phyloP scores from a whole-genome alignment of 306 rosid species.

The Quercus parvula region DNA sequence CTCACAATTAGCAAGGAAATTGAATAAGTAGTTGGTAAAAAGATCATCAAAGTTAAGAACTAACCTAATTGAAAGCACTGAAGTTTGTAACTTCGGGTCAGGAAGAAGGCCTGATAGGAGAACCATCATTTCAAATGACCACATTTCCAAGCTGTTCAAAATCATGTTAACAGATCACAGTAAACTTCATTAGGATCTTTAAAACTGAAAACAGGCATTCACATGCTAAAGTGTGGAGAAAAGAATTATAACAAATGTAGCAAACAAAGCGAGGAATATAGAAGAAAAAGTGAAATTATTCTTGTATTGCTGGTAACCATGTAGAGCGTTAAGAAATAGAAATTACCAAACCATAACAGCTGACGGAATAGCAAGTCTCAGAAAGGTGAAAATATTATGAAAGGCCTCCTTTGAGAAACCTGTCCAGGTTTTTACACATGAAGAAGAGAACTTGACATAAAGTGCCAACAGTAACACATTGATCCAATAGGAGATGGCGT shows the following conservation, averaged over 20 bases:
- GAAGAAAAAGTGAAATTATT: background rate
- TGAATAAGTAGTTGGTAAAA: background rate
- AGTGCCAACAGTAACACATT: constrained; percentile 40
- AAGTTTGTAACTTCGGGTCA: constrained; percentile 55
- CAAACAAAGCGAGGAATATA: background rate
- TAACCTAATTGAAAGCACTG: constrained; percentile 67
- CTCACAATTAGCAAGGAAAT: background rate
- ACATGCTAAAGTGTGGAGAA: background rate
- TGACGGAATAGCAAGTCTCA: constrained; percentile 75
- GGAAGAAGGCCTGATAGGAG: constrained; percentile 68
- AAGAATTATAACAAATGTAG: background rate
- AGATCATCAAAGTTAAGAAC: background rate
- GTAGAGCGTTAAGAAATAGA: background rate
- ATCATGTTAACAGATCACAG: background rate
- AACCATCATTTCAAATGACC: constrained; percentile 69
- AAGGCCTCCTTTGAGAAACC: constrained; percentile 60
- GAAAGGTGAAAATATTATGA: constrained; percentile 34
- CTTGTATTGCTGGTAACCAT: background rate
- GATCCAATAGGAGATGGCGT: constrained; percentile 59
- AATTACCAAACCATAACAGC: constrained; percentile 83
- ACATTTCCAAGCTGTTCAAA: constrained; percentile 54
- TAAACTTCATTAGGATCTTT: background rate
- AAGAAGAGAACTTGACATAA: constrained; percentile 51
- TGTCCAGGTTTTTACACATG: constrained; percentile 60
- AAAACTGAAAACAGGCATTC: constrained; percentile 12